phyloP scores from a whole-genome alignment of 805 yeast genomes.

The Sugiyamaella americana region DNA sequence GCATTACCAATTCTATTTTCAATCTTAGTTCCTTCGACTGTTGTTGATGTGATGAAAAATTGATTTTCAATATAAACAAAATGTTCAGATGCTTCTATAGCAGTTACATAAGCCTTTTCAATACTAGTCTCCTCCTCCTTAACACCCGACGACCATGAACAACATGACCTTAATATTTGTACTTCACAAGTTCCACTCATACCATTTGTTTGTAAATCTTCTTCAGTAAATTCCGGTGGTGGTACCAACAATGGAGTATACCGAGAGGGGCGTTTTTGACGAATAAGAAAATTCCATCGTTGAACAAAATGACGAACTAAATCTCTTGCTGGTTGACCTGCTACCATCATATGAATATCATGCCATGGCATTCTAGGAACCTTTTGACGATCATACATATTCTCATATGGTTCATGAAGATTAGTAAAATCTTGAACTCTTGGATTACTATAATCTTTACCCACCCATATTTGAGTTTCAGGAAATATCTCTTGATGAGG shows the following conservation, averaged over 20 bases:
- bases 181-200: conserved; percentile 85
- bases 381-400: conserved; percentile 76
- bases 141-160: conserved; percentile 90
- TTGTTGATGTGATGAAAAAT: conserved; percentile 86
- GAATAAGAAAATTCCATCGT: conserved; percentile 89
- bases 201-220: conserved; percentile 54
- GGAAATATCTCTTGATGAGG: conserved; percentile 16
- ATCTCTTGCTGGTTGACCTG: conserved; percentile 93
- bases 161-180: conserved; percentile 82
- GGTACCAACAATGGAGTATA: conserved; percentile 89
- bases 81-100: conserved; percentile 88
- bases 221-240: conserved; percentile 76
- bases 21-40: conserved; percentile 64
- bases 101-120: conserved; percentile 84
- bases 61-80: conserved; percentile 94
- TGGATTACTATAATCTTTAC: conserved; percentile 96
- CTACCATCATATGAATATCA: conserved; percentile 92
- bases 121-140: conserved; percentile 81
- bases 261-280: conserved; percentile 93
- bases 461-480: conserved; percentile 70
- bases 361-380: conserved; percentile 99
- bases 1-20: conserved; percentile 94
- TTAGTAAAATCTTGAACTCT: conserved; percentile 80
- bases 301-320: conserved; percentile 91
- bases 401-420: conserved; percentile 80